These are phyloP conservation scores for Yamadazyma triangularis DNA, from an alignment of 1,139 yeast species.

Conservation along the genomic window DNA sequence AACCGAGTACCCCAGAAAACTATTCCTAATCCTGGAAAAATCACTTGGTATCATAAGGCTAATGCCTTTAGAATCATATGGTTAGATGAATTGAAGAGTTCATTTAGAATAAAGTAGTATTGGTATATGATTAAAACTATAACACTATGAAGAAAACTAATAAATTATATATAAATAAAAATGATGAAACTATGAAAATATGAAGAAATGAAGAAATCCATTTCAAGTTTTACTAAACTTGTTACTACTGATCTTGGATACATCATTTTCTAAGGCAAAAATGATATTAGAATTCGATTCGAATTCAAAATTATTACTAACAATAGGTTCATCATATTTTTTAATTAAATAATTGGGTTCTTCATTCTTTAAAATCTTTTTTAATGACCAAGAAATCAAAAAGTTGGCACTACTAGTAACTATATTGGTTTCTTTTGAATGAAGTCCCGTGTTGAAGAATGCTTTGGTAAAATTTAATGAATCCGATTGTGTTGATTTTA, in stretches of 20 bases:
- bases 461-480: conserved; percentile 63
- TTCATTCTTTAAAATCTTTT: conserved; percentile 47
- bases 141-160: too few relatives aligned
- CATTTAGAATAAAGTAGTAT: conserved; percentile 30
- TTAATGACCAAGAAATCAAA: conserved; percentile 77
- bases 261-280: conserved; percentile 68
- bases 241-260: conserved; percentile 56
- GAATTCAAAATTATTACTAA: conserved; percentile 76
- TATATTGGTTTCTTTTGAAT: conserved; percentile 62
- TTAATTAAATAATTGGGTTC: conserved; percentile 59
- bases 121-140: background rate
- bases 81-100: conserved; percentile 55
- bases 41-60: conserved; percentile 50
- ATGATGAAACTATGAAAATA: too few relatives aligned
- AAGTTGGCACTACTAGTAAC: conserved; percentile 79
- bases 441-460: conserved; percentile 65
- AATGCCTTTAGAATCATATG: conserved; percentile 64
- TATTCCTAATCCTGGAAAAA: conserved; percentile 30
- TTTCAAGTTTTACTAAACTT: conserved; percentile 44
- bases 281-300: conserved; percentile 69
- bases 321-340: conserved; percentile 56
- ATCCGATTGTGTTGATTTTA: conserved; percentile 44
- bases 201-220: too few relatives aligned
- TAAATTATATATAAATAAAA: too few relatives aligned
- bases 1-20: conserved; percentile 49